Evolutionary conservation across 208 protist genomes (phyloP), one percentile per base, ranked within the genome.

Genomic region (Herpetomonas samuelpessoai): DNA sequence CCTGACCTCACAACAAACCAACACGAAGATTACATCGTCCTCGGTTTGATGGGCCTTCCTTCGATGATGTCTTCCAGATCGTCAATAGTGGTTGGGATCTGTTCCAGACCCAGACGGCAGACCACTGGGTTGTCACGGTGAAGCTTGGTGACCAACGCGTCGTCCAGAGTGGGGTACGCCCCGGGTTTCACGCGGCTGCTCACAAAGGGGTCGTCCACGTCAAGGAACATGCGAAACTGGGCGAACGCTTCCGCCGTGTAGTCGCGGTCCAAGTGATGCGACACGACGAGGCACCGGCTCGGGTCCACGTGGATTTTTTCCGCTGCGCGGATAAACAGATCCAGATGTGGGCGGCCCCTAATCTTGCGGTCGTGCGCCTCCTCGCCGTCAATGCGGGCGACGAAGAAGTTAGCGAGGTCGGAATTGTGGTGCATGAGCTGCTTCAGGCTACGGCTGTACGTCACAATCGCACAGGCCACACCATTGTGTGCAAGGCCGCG

Each of bases 241-340:
- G 76, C 78, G 39, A 96, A 56, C 28, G 78, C 79, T 41, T 69
- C 61, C 2, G 81, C 87, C 26, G 57, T 65, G 62, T 86, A 96
- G 31, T 70, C 80, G 28, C 85, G 79, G 59, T 93, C 90, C 1
- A 96, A 70, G 58, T 96, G 80, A 38, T 79, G 74, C 19, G 81
- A 79, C 31, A 93, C 80, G 45, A 94, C 83, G 24, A 96, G 50
- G 62, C 90, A 96, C 12, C 82, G 69, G 18, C 49, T 59, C 3
- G 85, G 79, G 18, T 85, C 59, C 1, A 96, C 83, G 61, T 96
- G 87, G 38, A 96, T 91, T 68, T 93, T 93, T 56, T 92, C 78
- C 19, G 87, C 85, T 0, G 85, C 90, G 7, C 81, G 65, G 7
- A 81, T 50, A 55, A 81, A 93, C 25, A 96, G 71, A 31, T 96